Evolutionary conservation across 768 basidiomycete genomes (phyloP).

Genomic region (Mrakia blollopis): DNA sequence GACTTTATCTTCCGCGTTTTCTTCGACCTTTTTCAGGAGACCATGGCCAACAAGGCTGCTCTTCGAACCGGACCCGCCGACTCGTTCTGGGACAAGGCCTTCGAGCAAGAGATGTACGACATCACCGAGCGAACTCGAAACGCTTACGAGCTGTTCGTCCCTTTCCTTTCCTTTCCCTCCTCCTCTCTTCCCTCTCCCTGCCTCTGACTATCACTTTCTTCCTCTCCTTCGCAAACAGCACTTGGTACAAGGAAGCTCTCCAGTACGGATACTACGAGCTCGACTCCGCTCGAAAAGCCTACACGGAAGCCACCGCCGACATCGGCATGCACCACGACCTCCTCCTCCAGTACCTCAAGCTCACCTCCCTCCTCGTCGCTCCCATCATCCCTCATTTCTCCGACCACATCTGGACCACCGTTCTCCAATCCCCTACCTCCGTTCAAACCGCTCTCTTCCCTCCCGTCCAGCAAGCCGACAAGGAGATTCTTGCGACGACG

Average conservation of each 20-base stretch:
- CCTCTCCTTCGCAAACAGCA: constrained; percentile 50
- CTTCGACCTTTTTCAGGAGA: constrained; percentile 55
- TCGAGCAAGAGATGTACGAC: constrained; percentile 84
- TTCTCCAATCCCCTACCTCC: constrained; percentile 68
- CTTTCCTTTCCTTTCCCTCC: background rate
- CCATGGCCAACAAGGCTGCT: constrained; percentile 63
- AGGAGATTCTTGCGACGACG: constrained; percentile 63
- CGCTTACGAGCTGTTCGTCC: constrained; percentile 71
- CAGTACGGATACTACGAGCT: constrained; percentile 95
- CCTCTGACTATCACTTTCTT: background rate
- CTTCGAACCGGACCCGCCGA: constrained; percentile 67
- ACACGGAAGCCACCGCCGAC: constrained; percentile 82
- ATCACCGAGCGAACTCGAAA: constrained; percentile 74
- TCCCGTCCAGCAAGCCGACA: constrained; percentile 60
- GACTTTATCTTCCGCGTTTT: background rate
- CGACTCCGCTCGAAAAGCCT: constrained; percentile 88
- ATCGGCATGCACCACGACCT: constrained; percentile 88
- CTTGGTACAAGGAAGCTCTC: constrained; percentile 90
- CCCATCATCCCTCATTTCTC: constrained; percentile 92
- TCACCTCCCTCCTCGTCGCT: constrained; percentile 69
- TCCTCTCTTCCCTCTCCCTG: constrained; percentile 5
- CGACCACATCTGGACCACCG: constrained; percentile 76
- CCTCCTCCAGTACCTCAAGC: constrained; percentile 75
- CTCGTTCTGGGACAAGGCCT: constrained; percentile 78
- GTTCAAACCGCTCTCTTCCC: constrained; percentile 85